These are phyloP conservation scores for Candida boleticola DNA, from an alignment of 805 yeast species.

Conservation along the genomic window DNA sequence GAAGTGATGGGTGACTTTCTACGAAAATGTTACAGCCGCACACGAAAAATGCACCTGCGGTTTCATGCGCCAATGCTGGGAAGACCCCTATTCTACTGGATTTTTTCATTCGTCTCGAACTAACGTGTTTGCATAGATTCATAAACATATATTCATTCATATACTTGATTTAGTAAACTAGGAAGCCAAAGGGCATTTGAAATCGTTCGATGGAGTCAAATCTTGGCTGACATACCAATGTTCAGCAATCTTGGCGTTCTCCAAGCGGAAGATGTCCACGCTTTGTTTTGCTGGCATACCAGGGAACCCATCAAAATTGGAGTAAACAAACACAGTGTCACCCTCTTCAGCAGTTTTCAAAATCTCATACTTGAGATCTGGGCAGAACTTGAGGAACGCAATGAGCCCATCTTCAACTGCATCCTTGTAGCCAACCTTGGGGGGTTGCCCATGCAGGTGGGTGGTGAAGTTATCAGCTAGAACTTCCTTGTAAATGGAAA, in stretches of 20 bases:
- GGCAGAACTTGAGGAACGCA: background rate
- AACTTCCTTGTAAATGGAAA: background rate
- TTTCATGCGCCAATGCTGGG: no score
- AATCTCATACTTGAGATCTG: background rate
- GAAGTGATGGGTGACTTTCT: no score
- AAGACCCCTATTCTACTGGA: no score
- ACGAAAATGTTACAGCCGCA: no score
- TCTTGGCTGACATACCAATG: background rate
- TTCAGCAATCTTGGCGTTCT: constrained; percentile 1
- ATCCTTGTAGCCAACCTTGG: background rate
- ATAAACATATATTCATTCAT: no score
- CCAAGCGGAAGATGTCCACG: background rate
- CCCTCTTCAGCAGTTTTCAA: background rate
- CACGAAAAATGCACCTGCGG: no score
- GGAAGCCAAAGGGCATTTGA: no score
- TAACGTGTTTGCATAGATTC: no score
- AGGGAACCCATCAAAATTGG: background rate
- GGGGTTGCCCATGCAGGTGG: background rate
- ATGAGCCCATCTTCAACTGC: background rate
- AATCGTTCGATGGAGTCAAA: no score
- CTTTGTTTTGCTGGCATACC: background rate
- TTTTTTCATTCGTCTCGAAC: no score
- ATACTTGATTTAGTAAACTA: no score
- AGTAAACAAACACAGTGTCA: background rate
- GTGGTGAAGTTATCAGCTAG: background rate